These are phyloP conservation scores for Hyaloscypha bicolor DNA, from an alignment of 495 filamentous ascomycete genomes.

Conservation along the genomic window DNA sequence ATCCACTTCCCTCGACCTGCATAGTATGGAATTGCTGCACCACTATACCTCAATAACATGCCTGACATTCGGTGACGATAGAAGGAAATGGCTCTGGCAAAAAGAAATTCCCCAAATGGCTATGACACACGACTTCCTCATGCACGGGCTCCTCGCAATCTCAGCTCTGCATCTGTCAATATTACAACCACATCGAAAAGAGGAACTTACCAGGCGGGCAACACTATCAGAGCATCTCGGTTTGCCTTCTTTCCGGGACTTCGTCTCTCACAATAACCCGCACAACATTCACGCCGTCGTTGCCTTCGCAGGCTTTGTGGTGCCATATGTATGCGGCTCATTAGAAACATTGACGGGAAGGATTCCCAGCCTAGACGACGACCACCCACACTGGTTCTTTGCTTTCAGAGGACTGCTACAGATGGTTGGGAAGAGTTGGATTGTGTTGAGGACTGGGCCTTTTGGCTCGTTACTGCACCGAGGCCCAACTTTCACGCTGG, in stretches of 20 bases:
- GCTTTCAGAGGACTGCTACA: constrained; percentile 12
- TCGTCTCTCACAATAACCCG: constrained; percentile 4
- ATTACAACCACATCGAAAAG: constrained; percentile 30
- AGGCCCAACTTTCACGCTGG: neutral
- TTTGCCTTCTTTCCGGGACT: constrained; percentile 13
- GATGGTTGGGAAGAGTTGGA: constrained; percentile 3
- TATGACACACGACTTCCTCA: constrained; percentile 40
- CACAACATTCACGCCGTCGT: constrained; percentile 11
- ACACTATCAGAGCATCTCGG: constrained; percentile 3
- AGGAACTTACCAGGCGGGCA: constrained; percentile 8
- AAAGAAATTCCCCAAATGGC: constrained; percentile 39
- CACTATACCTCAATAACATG: constrained; percentile 29
- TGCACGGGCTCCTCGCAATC: constrained; percentile 47
- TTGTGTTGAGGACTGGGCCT: constrained; percentile 2
- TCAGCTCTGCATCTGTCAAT: constrained; percentile 46
- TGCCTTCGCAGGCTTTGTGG: constrained; percentile 32
- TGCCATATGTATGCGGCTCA: constrained; percentile 25
- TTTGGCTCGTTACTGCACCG: constrained; percentile 7
- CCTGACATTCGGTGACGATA: constrained; percentile 19
- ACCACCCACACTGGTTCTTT: constrained; percentile 20
- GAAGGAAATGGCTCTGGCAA: constrained; percentile 34
- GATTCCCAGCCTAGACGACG: constrained; percentile 16
- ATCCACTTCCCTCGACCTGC: constrained; percentile 3
- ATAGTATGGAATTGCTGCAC: constrained; percentile 33
- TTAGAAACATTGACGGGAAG: constrained; percentile 8